Conservation (phyloP, 2,329 filamentous ascomycete genomes). For the Hypomyces rosellus region DNA sequence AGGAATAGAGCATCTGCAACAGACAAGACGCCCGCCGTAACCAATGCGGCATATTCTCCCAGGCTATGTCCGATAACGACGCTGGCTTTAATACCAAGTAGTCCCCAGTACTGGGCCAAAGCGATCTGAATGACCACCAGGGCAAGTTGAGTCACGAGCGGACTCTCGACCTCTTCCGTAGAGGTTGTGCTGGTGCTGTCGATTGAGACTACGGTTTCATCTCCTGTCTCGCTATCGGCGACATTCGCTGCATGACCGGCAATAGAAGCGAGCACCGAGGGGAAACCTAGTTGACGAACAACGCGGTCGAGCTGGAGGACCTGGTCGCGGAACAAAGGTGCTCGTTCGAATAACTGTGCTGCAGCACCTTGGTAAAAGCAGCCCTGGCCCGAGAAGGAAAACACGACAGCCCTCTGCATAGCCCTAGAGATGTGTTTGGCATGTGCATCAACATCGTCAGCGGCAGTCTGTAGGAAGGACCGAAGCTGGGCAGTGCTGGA, state of each 20-base stretch:
- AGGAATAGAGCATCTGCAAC: conserved; percentile 7
- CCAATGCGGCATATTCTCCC: conserved; percentile 22
- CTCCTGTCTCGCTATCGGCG: too few relatives aligned
- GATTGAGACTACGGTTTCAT: too few relatives aligned
- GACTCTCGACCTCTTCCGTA: too few relatives aligned
- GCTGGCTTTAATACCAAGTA: conserved; percentile 19
- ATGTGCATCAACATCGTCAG: background rate
- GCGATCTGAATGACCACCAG: conserved; percentile 19
- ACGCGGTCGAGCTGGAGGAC: background rate
- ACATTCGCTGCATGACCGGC: background rate
- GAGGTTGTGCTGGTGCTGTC: too few relatives aligned
- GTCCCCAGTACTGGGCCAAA: conserved; percentile 19
- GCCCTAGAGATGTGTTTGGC: background rate
- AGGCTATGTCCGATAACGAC: conserved; percentile 13
- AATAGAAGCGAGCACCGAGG: background rate
- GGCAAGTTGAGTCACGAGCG: background rate
- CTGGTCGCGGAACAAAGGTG: background rate
- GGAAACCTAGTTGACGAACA: background rate
- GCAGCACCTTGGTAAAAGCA: conserved; percentile 25
- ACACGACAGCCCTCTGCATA: conserved; percentile 17
- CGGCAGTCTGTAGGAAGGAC: background rate
- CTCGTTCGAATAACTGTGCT: conserved; percentile 21
- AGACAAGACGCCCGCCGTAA: conserved; percentile 21
- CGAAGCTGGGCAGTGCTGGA: background rate
- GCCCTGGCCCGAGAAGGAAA: conserved; percentile 43